Percentiles rank a stretch among this genome's conserved stretches.
Conservation (phyloP, 495 filamentous ascomycete genomes). For the Amniculicola lignicola region DNA sequence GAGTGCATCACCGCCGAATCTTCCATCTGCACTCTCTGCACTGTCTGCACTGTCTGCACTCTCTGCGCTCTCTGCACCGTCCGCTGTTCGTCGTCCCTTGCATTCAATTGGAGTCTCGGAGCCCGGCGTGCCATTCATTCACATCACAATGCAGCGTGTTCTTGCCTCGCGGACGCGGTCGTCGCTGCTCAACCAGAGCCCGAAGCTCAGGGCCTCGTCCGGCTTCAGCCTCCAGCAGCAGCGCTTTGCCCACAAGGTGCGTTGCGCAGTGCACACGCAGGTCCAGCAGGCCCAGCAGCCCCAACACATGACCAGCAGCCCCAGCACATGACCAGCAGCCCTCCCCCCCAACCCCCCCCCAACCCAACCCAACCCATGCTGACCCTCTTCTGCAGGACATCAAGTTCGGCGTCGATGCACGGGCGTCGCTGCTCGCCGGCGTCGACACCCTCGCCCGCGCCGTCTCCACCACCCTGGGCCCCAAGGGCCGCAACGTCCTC, state of each 20-base stretch:
- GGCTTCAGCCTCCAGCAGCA: slow-evolving; percentile 73
- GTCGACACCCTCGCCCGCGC: slow-evolving; percentile 96
- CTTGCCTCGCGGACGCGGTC: slow-evolving; percentile 60
- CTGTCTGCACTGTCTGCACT: too few relatives aligned
- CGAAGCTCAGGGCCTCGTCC: slow-evolving; percentile 46
- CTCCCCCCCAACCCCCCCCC: too few relatives aligned
- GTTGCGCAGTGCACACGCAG: slow-evolving; percentile 34
- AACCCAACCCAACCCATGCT: background rate
- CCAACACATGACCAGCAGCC: too few relatives aligned
- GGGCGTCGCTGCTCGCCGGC: slow-evolving; percentile 83
- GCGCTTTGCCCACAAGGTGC: slow-evolving; percentile 91
- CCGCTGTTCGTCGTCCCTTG: slow-evolving; percentile 17
- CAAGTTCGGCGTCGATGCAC: slow-evolving; percentile 95
- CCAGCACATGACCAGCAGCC: too few relatives aligned
- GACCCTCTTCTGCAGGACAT: slow-evolving; percentile 63
- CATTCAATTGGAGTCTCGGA: slow-evolving; percentile 31
- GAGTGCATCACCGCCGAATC: background rate
- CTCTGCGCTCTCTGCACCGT: slow-evolving; percentile 3
- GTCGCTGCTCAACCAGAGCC: slow-evolving; percentile 67
- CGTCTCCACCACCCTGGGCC: slow-evolving; percentile 92
- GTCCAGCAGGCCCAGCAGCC: too few relatives aligned
- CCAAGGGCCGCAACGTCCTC: slow-evolving; percentile 96
- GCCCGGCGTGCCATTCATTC: slow-evolving; percentile 14
- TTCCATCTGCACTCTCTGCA: background rate
- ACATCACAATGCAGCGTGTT: slow-evolving; percentile 67